Percentiles rank a stretch among this genome's conserved stretches.
These are phyloP conservation scores for Zygosaccharomyces rouxii DNA, from an alignment of 805 yeast genomes.

Conservation along the genomic window DNA sequence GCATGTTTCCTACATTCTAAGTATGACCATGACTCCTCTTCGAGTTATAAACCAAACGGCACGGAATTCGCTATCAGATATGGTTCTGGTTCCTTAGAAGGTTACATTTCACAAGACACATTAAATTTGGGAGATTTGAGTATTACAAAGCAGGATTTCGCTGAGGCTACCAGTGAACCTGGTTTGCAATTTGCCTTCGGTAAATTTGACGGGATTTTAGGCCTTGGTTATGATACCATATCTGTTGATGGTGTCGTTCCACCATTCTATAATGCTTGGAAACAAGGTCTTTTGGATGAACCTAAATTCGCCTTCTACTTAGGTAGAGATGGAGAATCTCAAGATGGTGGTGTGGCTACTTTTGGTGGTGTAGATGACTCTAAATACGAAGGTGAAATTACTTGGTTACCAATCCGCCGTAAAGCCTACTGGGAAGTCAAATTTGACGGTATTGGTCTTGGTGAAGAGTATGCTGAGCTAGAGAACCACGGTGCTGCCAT, in stretches of 20 bases:
- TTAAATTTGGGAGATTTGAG: constrained; percentile 68
- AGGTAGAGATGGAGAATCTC: constrained; percentile 72
- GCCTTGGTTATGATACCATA: constrained; percentile 89
- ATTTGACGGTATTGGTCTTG: constrained; percentile 84
- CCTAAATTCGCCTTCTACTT: constrained; percentile 86
- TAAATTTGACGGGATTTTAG: constrained; percentile 96
- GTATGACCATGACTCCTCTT: constrained; percentile 79
- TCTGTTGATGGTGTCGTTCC: constrained; percentile 88
- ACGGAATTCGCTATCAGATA: constrained; percentile 79
- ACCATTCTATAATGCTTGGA: constrained; percentile 86
- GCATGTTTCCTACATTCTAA: constrained; percentile 94
- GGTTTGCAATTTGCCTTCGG: constrained; percentile 98
- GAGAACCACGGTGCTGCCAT: constrained; percentile 90
- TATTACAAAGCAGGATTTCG: constrained; percentile 88
- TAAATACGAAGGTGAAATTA: constrained; percentile 74
- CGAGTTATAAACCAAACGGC: constrained; percentile 84
- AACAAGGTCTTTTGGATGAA: constrained; percentile 74
- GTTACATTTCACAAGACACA: constrained; percentile 84
- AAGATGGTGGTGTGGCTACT: constrained; percentile 85
- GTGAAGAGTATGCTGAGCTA: constrained; percentile 84
- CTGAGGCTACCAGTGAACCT: constrained; percentile 96
- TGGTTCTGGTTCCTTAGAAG: constrained; percentile 91
- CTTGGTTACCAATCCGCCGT: constrained; percentile 97
- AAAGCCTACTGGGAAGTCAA: constrained; percentile 99
- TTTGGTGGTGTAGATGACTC: constrained; percentile 89